phyloP scores from a whole-genome alignment of 2,329 filamentous ascomycete genomes.

The Amauroascus verrucosus region DNA sequence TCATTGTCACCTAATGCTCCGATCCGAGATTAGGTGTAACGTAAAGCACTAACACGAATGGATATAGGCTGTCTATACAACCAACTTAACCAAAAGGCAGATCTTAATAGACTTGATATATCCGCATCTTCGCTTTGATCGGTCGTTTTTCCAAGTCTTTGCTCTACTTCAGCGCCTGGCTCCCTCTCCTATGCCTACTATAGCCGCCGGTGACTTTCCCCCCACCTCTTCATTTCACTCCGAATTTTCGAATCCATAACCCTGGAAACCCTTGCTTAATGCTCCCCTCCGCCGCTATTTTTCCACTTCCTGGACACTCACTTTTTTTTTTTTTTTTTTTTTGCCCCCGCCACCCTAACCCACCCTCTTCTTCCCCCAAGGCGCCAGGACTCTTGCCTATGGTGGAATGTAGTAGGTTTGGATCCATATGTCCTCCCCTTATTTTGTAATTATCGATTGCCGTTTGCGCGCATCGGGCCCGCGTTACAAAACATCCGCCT shows the following conservation, averaged over 20 bases:
- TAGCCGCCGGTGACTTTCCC: background rate
- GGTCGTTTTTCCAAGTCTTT: constrained; percentile 2
- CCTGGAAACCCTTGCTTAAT: background rate
- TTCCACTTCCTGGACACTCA: background rate
- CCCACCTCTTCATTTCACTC: background rate
- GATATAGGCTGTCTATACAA: background rate
- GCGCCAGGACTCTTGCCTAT: background rate
- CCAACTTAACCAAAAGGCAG: background rate
- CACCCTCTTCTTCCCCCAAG: no score
- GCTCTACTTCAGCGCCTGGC: constrained; percentile 5
- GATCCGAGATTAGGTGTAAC: constrained; percentile 9
- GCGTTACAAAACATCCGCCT: background rate
- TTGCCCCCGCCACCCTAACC: no score
- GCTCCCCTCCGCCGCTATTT: background rate
- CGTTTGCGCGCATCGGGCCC: background rate
- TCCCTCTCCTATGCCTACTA: background rate
- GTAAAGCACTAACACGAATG: constrained; percentile 1
- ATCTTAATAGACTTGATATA: constrained; percentile 11
- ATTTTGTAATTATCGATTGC: constrained; percentile 1
- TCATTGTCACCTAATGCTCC: constrained; percentile 2
- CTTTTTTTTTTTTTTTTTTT: background rate
- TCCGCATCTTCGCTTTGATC: constrained; percentile 2
- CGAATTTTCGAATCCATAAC: background rate
- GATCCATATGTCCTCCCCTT: background rate
- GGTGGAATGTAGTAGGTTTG: background rate